Conservation (phyloP, 2,329 filamentous ascomycete species). For the Penicillium occitanis region DNA sequence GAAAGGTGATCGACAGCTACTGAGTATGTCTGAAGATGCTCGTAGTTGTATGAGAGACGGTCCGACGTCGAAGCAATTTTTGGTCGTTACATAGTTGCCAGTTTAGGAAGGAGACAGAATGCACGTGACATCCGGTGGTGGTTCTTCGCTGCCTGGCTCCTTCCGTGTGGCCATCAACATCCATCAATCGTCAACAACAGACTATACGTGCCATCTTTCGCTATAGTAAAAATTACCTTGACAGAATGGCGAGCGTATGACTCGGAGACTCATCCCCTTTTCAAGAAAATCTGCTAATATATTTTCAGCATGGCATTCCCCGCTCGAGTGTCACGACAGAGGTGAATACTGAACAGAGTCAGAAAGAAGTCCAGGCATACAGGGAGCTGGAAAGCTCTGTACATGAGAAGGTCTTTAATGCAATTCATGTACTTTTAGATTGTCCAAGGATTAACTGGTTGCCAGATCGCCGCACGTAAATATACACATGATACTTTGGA, state of each 20-base stretch:
- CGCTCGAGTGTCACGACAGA: constrained; percentile 67
- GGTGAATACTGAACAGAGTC: constrained; percentile 69
- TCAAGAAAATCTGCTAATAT: constrained; percentile 24
- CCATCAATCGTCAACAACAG: background rate
- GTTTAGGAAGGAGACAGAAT: constrained; percentile 19
- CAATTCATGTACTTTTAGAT: constrained; percentile 19
- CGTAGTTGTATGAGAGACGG: background rate
- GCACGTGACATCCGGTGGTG: constrained; percentile 18
- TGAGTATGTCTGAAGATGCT: background rate
- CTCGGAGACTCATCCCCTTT: constrained; percentile 6
- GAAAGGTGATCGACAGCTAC: background rate
- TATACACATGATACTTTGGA: constrained; percentile 46
- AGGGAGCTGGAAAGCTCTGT: constrained; percentile 68
- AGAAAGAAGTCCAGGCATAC: constrained; percentile 74
- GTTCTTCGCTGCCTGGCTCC: constrained; percentile 9
- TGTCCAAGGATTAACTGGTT: background rate
- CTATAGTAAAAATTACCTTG: background rate
- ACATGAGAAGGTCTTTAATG: constrained; percentile 57
- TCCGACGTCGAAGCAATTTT: background rate
- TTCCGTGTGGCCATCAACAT: background rate
- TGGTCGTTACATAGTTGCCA: constrained; percentile 2
- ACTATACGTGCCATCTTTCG: background rate
- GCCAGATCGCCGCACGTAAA: constrained; percentile 40
- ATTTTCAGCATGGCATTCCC: constrained; percentile 71
- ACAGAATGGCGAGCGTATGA: constrained; percentile 25